Base-by-base conservation (phyloP, 768 basidiomycete genomes). In the Pulveroboletus sp. region DNA sequence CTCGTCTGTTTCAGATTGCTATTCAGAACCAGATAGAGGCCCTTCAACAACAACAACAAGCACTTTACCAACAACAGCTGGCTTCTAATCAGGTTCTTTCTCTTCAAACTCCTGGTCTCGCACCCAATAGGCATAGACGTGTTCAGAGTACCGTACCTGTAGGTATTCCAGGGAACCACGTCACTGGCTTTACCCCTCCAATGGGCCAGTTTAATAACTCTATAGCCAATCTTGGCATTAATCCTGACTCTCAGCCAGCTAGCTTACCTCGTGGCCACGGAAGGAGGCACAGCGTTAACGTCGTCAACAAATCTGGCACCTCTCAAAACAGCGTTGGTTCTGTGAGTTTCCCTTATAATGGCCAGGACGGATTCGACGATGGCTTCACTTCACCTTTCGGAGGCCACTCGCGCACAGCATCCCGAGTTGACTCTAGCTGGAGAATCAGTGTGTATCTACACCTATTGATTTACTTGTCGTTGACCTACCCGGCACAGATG, bases 11-110 rank as follows among this genome's bases (percentile, higher is more conserved):
- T 38, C 62, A 91, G 89, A 89, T 94, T 62, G 90, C 90, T 39
- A 64, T 95, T 49, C 93, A 94, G 70, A 90, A 68, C 59, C 91
- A 95, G 69, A 93, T 94, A 56, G 92, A 93, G 70, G 86, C 80
- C 5, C 73, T 95, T 51, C 89, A 93, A 60, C 88, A 92, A 46
- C 92, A 95, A 55, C 92, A 95, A 58, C 87, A 92, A 57, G 88
- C 83, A 24, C 78, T 95, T 33, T 89, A 93, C 63, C 90, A 93
- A 62, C 89, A 91, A 51, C 90, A 94, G 58, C 76, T 95, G 48
- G 91, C 88, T 2, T 91, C 89, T 28, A 90, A 90, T 61, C 85
- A 87, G 57, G 86, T 93, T 43, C 71, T 92, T 42, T 86, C 87
- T 35, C 82, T 85, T 65, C 86, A 86, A 64, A 86, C 85, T 11